Conservation (phyloP, 1,284 basidiomycete genomes). For the Phlebopus sp. region DNA sequence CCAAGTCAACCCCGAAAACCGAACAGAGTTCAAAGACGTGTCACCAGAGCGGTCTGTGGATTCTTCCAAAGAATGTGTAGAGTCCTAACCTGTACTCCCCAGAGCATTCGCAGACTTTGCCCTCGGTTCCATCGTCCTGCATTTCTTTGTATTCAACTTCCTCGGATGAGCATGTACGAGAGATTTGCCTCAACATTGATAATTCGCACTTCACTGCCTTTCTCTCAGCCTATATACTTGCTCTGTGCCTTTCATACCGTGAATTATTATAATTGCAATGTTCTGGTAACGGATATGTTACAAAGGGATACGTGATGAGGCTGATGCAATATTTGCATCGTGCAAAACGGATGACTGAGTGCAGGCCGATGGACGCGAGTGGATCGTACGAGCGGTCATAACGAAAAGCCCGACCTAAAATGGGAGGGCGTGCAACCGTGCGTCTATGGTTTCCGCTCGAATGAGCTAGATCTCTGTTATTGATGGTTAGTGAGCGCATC, state of each 20-base stretch:
- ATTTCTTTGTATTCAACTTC: constrained; percentile 99
- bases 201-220: not conserved
- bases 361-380: not conserved
- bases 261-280: not conserved
- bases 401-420: no score
- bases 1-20: constrained; percentile 88
- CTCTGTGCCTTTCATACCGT: not conserved
- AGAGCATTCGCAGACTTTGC: constrained; percentile 98
- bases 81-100: constrained; percentile 10
- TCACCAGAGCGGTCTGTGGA: constrained; percentile 85
- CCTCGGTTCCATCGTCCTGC: constrained; percentile 89
- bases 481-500: constrained; percentile 5
- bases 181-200: not conserved
- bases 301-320: not conserved
- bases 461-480: constrained; percentile 65
- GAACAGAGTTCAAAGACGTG: constrained; percentile 81
- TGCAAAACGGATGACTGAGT: not conserved
- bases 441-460: constrained; percentile 49
- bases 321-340: not conserved
- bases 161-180: constrained; percentile 52
- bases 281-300: constrained; percentile 12
- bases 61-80: not conserved
- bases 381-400: no score
- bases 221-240: not conserved
- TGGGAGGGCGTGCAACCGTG: not conserved